A percentile compares a stretch with the other conserved stretches of the same genome.
These are phyloP conservation scores for Parasarocladium wereldwijsianum DNA, from an alignment of 2,329 filamentous ascomycete genomes.

Conservation along the genomic window DNA sequence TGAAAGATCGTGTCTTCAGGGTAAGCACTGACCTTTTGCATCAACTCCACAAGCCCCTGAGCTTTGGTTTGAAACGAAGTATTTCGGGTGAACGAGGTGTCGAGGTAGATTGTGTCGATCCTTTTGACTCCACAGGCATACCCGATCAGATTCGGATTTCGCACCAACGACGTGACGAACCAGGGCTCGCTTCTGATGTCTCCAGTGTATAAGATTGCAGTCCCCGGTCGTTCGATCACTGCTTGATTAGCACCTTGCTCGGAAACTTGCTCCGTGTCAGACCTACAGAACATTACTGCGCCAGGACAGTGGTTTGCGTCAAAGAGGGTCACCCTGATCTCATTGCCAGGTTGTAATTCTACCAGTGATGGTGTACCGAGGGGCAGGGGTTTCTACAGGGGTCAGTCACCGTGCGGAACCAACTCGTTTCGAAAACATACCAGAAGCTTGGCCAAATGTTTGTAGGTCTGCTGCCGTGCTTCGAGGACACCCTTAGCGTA, in stretches of 20 bases:
- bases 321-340: constrained; percentile 70
- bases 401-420: background rate
- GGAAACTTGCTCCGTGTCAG: fast-evolving
- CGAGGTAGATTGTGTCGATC: constrained; percentile 74
- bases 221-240: constrained; percentile 61
- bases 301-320: constrained; percentile 89
- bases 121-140: constrained; percentile 52
- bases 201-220: constrained; percentile 73
- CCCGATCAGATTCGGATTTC: constrained; percentile 60
- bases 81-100: constrained; percentile 57
- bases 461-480: constrained; percentile 58
- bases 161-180: constrained; percentile 62
- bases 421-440: constrained; percentile 19
- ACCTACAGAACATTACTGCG: constrained; percentile 70
- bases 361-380: constrained; percentile 65
- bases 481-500: constrained; percentile 67
- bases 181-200: constrained; percentile 77
- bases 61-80: constrained; percentile 46
- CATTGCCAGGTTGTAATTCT: constrained; percentile 52
- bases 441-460: constrained; percentile 56
- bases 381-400: constrained; percentile 57
- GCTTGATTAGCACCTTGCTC: background rate
- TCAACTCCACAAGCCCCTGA: constrained; percentile 59
- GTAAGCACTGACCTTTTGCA: constrained; percentile 53
- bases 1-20: constrained; percentile 67